These are phyloP conservation scores for Plasmodium sp. DNA, from an alignment of 169 alveolate species.

Conservation along the genomic window DNA sequence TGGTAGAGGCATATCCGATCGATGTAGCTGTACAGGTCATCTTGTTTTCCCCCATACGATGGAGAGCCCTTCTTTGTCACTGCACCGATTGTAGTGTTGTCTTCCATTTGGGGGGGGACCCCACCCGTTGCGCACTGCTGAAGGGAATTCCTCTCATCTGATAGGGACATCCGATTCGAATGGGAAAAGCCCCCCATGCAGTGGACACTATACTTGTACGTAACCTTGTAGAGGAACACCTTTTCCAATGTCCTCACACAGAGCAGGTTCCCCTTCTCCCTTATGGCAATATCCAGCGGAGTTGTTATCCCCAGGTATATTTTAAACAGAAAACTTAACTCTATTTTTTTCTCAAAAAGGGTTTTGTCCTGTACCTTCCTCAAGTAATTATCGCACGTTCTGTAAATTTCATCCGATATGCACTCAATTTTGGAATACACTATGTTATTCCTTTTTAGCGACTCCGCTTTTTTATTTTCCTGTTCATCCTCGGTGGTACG, in stretches of 20 bases:
- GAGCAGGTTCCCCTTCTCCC: constrained; percentile 65
- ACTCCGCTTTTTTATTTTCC: neutral
- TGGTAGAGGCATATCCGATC: constrained; percentile 44
- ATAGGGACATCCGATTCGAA: neutral
- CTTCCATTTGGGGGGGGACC: neutral
- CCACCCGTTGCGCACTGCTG: neutral
- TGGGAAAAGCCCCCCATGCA: neutral
- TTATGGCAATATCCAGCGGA: constrained; percentile 56
- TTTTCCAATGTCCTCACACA: constrained; percentile 59
- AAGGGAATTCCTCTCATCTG: neutral
- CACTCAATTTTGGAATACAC: constrained; percentile 15
- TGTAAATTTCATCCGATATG: constrained; percentile 19
- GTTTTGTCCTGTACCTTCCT: neutral
- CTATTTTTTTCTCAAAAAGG: constrained; percentile 1
- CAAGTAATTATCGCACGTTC: constrained; percentile 6
- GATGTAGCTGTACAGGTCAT: constrained; percentile 8
- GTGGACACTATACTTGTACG: constrained; percentile 18
- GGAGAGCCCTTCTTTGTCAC: neutral
- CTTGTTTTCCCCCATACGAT: neutral
- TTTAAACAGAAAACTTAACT: constrained; percentile 60
- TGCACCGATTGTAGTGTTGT: neutral
- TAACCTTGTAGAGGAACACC: constrained; percentile 46
- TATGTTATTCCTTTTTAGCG: constrained; percentile 2
- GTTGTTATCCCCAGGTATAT: constrained; percentile 45
- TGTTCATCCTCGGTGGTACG: neutral